Evolutionary conservation across 768 basidiomycete genomes (phyloP).

Genomic region (Hericium rajendrae): DNA sequence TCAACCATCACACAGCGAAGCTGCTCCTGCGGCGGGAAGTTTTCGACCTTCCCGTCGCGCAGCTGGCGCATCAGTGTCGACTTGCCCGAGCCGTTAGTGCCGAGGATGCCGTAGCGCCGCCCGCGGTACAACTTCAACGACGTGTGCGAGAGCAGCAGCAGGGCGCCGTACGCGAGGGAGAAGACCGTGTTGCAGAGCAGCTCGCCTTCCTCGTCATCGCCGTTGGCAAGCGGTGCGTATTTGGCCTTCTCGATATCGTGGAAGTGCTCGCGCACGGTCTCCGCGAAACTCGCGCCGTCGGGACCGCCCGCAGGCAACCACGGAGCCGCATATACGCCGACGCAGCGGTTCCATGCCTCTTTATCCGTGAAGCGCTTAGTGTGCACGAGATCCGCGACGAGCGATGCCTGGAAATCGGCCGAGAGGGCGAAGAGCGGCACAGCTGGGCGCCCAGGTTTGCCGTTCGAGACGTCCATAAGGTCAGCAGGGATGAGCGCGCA

Average conservation of each 20-base stretch:
- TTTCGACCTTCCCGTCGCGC: constrained; percentile 90
- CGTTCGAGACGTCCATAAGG: constrained; percentile 26
- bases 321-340: constrained; percentile 61
- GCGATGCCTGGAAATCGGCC: constrained; percentile 61
- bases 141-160: constrained; percentile 91
- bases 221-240: constrained; percentile 32
- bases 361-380: constrained; percentile 44
- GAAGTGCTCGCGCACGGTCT: constrained; percentile 64
- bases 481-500: constrained; percentile 49
- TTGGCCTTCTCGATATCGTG: constrained; percentile 70
- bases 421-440: constrained; percentile 49
- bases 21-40: constrained; percentile 84
- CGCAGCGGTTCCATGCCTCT: constrained; percentile 56
- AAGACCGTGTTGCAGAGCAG: constrained; percentile 88
- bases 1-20: constrained; percentile 94
- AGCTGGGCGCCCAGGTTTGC: constrained; percentile 36
- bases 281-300: constrained; percentile 41
- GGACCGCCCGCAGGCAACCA: constrained; percentile 48
- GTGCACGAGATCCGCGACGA: constrained; percentile 72
- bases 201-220: constrained; percentile 64
- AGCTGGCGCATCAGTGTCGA: constrained; percentile 94
- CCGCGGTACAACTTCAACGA: constrained; percentile 83
- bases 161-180: constrained; percentile 91
- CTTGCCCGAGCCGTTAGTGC: constrained; percentile 94
- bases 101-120: constrained; percentile 89